These are phyloP conservation scores for Papiliotrema fonsecae DNA, from an alignment of 1,284 basidiomycete species.

Conservation along the genomic window DNA sequence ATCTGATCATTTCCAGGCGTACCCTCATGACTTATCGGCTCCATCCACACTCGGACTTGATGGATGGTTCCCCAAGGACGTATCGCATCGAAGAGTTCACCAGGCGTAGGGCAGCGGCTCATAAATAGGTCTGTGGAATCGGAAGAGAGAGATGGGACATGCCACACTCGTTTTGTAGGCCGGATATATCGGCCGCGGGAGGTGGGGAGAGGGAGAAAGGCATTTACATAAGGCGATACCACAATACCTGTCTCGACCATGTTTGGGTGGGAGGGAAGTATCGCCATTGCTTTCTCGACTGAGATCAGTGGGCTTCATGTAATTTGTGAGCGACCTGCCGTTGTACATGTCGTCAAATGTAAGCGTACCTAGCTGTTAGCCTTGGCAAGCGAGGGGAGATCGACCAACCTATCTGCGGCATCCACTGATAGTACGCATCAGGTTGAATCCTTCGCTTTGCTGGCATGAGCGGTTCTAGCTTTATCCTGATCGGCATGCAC, in stretches of 20 bases:
- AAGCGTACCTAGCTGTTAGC: conserved; percentile 14
- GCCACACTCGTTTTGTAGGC: conserved; percentile 14
- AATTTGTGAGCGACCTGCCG: conserved; percentile 9
- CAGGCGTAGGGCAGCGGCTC: conserved; percentile 64
- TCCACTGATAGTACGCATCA: conserved; percentile 38
- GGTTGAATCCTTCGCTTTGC: conserved; percentile 22
- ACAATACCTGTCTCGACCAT: conserved; percentile 55
- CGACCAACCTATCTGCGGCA: conserved; percentile 28
- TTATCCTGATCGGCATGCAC: conserved; percentile 22
- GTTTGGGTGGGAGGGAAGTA: conserved; percentile 68
- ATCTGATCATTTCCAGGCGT: conserved; percentile 54
- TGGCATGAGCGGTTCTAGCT: conserved; percentile 18
- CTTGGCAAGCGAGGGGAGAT: background rate
- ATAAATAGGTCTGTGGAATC: conserved; percentile 60
- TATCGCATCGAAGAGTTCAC: conserved; percentile 65
- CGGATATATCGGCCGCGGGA: conserved; percentile 23
- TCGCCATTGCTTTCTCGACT: conserved; percentile 73
- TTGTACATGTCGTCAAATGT: conserved; percentile 16
- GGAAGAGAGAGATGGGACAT: conserved; percentile 53
- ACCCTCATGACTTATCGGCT: background rate
- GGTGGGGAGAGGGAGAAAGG: conserved; percentile 54
- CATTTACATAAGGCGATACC: conserved; percentile 64
- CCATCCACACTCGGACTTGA: conserved; percentile 23
- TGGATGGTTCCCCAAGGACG: conserved; percentile 53
- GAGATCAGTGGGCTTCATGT: background rate